Base-by-base conservation (phyloP, 495 filamentous ascomycete genomes). In the Aspergillus nidulans region DNA sequence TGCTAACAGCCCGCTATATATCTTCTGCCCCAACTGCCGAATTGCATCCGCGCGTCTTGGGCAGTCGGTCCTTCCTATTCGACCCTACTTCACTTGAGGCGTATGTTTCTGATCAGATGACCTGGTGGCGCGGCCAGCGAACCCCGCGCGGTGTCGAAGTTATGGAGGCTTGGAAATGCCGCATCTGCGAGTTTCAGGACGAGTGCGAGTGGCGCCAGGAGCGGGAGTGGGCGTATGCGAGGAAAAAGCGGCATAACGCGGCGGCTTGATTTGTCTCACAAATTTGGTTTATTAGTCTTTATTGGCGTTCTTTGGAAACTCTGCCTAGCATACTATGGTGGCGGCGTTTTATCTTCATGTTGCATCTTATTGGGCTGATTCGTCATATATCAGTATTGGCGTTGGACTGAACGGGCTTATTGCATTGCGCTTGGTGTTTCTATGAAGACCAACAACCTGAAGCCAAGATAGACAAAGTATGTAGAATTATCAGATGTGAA, bases 141-240 rank as follows among this genome's bases (percentile, higher is more conserved):
- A 72, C 77, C 52, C 82, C 91, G 0, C 73, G 79, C n/a, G 94
- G 94, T 9, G 95, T 97, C 7, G 71, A 78, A n/a, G 77, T 95
- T 12, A 85, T 91, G 68, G 95, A 97, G 55, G 89, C 89, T 0
- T 96, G 85, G 77, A 98, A 98, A 70, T 98, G 94, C 65, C 74
- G 80, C 12, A 69, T 75, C 21, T 87, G 84, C 50, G 81, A 85
- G 47, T 87, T 87, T 58, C 73, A 69, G 20, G 83, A 85, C 18
- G 80, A 78, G 8, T 87, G 84, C 53, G 66, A 65, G 24, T 87
- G 84, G 84, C 63, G 83, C 30, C 80, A 82, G 69, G 77, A 83
- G 60, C 73, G 77, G 42, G 81, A 84, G 62, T 73, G 70, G 62
- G 65, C 66, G 30, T 61, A 61, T 49, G 72, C 71, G 8, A 68